Base-by-base conservation (phyloP, 306 rosid genomes). In the Cercis canadensis region DNA sequence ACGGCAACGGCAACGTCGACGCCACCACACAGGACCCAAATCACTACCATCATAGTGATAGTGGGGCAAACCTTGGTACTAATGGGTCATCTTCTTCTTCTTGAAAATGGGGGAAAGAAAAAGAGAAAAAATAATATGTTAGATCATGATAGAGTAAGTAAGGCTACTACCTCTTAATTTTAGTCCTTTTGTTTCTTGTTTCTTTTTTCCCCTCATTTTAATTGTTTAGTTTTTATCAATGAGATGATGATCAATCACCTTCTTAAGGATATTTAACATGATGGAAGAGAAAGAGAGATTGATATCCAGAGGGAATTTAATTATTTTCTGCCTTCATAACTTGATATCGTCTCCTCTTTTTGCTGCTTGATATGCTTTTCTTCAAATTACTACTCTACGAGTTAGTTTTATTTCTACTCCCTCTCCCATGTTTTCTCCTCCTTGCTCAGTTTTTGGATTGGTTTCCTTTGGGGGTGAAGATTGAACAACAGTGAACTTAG, bases 41-140 rank as follows among this genome's bases (percentile, higher is more conserved):
- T 69, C 84, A 63, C 33, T 59, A 70, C 63, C n/a, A 76, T 56
- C 75, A 68, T 62, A 74, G 77, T 37, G 80, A 77, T 36, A 68
- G 60, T 49, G 82, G 75, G 11, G 74, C 76, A 36, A 90, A 85
- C 51, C 81, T 57, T 36, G 89, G 69, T 57, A 83, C 93, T 67
- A 90, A 94, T 86, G 97, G 97, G 51, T 94, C 97, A 0, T 94
- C 95, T 32, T 93, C 98, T 46, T 90, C 98, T 54, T 90, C 98
- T 82, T 93, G 84, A 90, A 9, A 2, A 5, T 15, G 60, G 46
- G 11, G 24, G 68, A 19, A 6, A 34, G 3, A 17, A 39, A 15
- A 29, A 1, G 12, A 45, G 40, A 19, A 45, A 74, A 47, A 89
- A 82, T 82, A 79, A 78, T 75, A 50, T 78, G 68, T 74, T 70